A percentile compares a stretch with the other conserved stretches of the same genome.
These are phyloP conservation scores for Carex kokanica DNA, from an alignment of 176 grass and related monocot species.

Conservation along the genomic window DNA sequence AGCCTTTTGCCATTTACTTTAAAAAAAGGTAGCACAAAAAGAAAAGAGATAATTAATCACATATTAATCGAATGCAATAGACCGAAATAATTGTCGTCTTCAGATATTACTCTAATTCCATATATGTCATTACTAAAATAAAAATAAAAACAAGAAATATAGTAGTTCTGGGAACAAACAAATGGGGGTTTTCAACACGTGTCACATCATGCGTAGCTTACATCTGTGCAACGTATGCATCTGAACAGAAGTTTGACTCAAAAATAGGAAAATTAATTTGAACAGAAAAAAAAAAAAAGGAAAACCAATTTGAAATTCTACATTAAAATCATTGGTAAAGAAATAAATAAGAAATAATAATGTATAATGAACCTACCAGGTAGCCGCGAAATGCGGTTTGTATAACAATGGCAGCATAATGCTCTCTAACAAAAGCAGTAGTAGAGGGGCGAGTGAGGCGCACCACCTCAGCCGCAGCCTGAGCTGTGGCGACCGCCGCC, in stretches of 20 bases:
- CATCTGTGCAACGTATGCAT: neutral
- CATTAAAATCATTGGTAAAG: neutral
- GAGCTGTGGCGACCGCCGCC: slow-evolving; percentile 75
- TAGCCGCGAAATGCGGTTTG: slow-evolving; percentile 90
- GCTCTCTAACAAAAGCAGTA: slow-evolving; percentile 39
- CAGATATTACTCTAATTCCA: neutral
- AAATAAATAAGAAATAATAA: neutral
- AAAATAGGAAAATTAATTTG: too few relatives aligned
- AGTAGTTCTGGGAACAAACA: neutral
- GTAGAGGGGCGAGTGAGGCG: slow-evolving; percentile 47
- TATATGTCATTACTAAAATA: neutral
- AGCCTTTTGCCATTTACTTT: neutral
- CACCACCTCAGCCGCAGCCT: slow-evolving; percentile 82
- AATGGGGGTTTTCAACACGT: neutral
- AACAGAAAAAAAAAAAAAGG: neutral
- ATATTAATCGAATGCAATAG: neutral
- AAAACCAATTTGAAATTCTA: neutral
- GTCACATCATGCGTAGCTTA: neutral
- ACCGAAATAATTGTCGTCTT: neutral
- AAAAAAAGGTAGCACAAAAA: neutral
- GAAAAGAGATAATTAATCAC: neutral
- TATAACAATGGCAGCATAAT: slow-evolving; percentile 60
- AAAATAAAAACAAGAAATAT: neutral
- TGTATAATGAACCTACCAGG: slow-evolving; percentile 33
- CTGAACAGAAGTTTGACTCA: neutral